Percentiles rank a stretch among this genome's conserved stretches.
phyloP scores from a whole-genome alignment of 805 yeast species.

The Schizosaccharomyces octosporus region DNA sequence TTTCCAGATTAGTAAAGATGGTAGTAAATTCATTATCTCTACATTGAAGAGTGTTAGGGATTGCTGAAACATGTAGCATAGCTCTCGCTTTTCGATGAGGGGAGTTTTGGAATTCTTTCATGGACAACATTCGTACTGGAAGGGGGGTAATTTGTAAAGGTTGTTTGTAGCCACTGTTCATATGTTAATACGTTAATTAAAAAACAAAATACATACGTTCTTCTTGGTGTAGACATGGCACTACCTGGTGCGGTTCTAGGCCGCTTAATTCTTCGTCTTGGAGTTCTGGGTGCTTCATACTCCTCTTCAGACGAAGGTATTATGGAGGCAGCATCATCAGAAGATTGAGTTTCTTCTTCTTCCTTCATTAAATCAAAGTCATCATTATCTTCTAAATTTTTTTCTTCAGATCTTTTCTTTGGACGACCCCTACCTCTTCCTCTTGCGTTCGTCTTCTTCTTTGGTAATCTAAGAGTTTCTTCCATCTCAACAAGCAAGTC shows the following conservation, averaged over 20 bases:
- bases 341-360: neutral
- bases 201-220: neutral
- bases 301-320: neutral
- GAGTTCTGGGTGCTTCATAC: neutral
- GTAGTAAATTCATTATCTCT: constrained; percentile 62
- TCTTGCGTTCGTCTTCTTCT: neutral
- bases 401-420: too few relatives aligned
- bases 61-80: constrained; percentile 15
- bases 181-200: neutral
- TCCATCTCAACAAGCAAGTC: neutral
- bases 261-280: neutral
- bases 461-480: neutral
- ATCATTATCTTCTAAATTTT: too few relatives aligned
- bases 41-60: constrained; percentile 43
- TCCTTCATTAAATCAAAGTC: neutral
- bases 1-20: constrained; percentile 41
- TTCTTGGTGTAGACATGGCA: neutral
- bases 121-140: constrained; percentile 7
- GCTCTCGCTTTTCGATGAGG: constrained; percentile 11
- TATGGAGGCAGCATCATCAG: neutral
- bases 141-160: constrained; percentile 5
- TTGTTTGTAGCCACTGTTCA: neutral
- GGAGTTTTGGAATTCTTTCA: constrained; percentile 4
- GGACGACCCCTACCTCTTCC: neutral
- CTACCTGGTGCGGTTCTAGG: neutral